These are phyloP conservation scores for Colletotrichum viniferum DNA, from an alignment of 2,329 filamentous ascomycete species.

Conservation along the genomic window DNA sequence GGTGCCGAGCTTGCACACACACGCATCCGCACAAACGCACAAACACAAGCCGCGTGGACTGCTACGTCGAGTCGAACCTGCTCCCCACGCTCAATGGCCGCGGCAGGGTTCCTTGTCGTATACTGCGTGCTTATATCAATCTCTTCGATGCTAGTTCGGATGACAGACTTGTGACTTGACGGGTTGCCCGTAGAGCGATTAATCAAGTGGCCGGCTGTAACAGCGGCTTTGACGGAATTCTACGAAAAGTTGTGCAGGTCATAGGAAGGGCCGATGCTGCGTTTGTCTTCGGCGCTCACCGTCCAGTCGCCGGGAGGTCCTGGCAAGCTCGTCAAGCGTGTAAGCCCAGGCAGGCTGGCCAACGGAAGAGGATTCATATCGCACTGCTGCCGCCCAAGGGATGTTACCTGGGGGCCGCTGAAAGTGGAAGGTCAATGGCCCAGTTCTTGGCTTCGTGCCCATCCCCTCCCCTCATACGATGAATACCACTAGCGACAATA, in stretches of 20 bases:
- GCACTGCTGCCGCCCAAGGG: conserved; percentile 4
- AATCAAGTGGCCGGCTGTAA: not conserved
- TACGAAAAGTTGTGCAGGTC: not conserved
- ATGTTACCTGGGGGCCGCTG: conserved; percentile 21
- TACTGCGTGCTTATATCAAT: not conserved
- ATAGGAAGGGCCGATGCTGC: not conserved
- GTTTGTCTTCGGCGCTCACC: not conserved
- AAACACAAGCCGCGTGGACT: not conserved
- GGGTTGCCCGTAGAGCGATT: not conserved
- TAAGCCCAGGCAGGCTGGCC: not conserved
- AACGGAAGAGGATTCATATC: not conserved
- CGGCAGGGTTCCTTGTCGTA: not conserved
- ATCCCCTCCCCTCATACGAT: conserved; percentile 12
- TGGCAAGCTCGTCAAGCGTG: not conserved
- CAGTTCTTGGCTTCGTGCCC: conserved; percentile 2
- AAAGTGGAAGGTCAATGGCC: conserved; percentile 16
- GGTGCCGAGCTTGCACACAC: not conserved
- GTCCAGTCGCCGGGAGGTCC: not conserved
- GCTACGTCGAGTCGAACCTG: not conserved
- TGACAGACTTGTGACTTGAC: not conserved
- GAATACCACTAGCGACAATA: not conserved
- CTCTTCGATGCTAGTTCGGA: not conserved
- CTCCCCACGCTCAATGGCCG: not conserved
- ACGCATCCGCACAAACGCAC: not conserved
- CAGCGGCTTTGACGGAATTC: not conserved